Evolutionary conservation across 2,329 filamentous ascomycete species (phyloP), one percentile per base, ranked within the genome.

Genomic region (Aspergillus sergii): DNA sequence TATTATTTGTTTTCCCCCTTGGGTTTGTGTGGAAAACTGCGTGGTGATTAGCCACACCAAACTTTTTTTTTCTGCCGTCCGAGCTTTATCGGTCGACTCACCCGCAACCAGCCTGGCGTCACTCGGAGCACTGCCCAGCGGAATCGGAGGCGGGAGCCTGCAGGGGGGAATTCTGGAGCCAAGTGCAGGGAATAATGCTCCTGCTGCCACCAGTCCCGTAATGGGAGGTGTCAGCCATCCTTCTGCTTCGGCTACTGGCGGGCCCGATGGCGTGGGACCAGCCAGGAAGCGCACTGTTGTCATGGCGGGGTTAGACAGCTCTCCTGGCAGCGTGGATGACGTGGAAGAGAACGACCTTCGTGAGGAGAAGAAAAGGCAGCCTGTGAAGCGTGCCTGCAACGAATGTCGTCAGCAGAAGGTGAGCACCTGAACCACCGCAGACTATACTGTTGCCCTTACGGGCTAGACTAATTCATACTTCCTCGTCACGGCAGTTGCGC

Each of bases 361-460:
- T 50, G 80, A 81, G 65, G 80, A 82, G 62, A 78, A 75, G 69
- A 79, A 75, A 63, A 75, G 79, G 63, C 78, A 78, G 62, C 82
- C 82, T 2, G 80, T 83, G 65, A 88, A 90, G 78, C 82, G 88
- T 71, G 88, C 88, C 23, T 90, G 88, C 75, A 90, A 90, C 74
- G 87, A 90, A 72, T 91, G 88, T 74, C 82, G 88, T 57, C 88
- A 91, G 76, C 88, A 91, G 72, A 90, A 90, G 82, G 88, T 90
- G 67, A 76, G 75, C 62, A 43, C 26, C 39, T 60, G 48, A n/a
- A 51, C 30, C 48, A 9, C 19, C 19, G 9, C 32, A 32, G 30
- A 57, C 58, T 46, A 51, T 19, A 26, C 50, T 57, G 57, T 50
- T 53, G 23, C 45, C 57, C 12, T 9, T 32, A 36, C 9, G 12